A percentile compares a stretch with the other conserved stretches of the same genome.
phyloP scores from a whole-genome alignment of 306 rosid genomes.

The Rosa lucieae region DNA sequence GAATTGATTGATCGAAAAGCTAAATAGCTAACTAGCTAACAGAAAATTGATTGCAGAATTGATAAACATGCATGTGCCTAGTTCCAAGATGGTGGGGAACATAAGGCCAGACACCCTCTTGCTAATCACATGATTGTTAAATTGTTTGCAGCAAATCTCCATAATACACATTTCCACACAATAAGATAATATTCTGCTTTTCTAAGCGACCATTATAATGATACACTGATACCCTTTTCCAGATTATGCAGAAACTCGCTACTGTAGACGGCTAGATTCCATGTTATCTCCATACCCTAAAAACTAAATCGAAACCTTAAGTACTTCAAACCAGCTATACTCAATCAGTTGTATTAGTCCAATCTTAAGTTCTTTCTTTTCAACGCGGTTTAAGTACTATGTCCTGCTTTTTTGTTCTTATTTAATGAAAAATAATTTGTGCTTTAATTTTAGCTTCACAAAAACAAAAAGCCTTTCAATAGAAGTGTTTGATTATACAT shows the following conservation, averaged over 20 bases:
- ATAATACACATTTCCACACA: neutral
- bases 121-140: conserved; percentile 31
- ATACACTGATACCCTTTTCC: neutral
- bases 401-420: no score
- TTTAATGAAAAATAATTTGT: no score
- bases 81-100: conserved; percentile 41
- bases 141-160: neutral
- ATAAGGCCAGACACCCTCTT: conserved; percentile 2
- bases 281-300: neutral
- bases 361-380: no score
- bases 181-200: neutral
- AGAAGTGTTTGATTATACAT: neutral
- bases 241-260: neutral
- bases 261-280: neutral
- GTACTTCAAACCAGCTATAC: neutral
- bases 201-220: neutral
- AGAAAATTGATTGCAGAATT: neutral
- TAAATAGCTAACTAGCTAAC: neutral
- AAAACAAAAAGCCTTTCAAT: no score
- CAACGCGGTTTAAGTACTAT: no score
- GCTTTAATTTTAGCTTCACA: no score
- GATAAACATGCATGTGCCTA: conserved; percentile 29
- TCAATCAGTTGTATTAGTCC: no score
- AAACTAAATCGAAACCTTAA: neutral
- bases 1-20: neutral